phyloP scores from a whole-genome alignment of 1,284 basidiomycete species.

The Sporisorium exsertum region DNA sequence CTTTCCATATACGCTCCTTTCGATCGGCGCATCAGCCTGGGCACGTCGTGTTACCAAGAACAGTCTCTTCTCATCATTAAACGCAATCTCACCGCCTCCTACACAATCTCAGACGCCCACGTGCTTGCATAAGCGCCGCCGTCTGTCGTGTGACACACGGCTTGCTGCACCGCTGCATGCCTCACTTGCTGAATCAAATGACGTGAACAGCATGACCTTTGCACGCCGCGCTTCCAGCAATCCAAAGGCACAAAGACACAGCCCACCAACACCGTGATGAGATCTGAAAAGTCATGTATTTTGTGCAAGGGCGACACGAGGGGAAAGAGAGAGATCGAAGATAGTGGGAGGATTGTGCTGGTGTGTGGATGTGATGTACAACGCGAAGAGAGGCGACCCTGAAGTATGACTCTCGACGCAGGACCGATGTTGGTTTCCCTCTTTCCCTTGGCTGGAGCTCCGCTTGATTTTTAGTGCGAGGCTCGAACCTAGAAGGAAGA shows the following conservation, averaged over 20 bases:
- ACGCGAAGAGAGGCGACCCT: slow-evolving; percentile 25
- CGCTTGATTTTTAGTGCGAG: slow-evolving; percentile 4
- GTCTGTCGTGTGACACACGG: slow-evolving; percentile 4
- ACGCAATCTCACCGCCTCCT: not conserved
- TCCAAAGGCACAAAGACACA: no score
- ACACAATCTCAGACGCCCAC: not conserved
- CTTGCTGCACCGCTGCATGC: not conserved
- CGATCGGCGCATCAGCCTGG: not conserved
- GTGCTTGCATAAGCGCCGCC: not conserved
- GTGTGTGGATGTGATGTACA: slow-evolving; percentile 37
- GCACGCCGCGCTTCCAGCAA: not conserved
- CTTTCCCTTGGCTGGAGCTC: slow-evolving; percentile 20
- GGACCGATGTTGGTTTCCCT: slow-evolving; percentile 30
- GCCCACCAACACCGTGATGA: not conserved
- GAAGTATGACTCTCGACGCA: slow-evolving; percentile 16
- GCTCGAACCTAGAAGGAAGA: slow-evolving; percentile 20
- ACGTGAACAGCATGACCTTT: not conserved
- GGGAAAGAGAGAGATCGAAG: slow-evolving; percentile 18
- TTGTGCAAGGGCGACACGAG: slow-evolving; percentile 48
- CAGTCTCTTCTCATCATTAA: not conserved
- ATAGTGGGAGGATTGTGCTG: slow-evolving; percentile 26
- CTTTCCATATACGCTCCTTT: not conserved
- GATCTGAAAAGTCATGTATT: slow-evolving; percentile 48
- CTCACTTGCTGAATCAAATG: not conserved
- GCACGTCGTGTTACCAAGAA: not conserved